Evolutionary conservation across 495 filamentous ascomycete genomes (phyloP), one percentile per base, ranked within the genome.

Genomic region (Aspergillus sclerotioniger): DNA sequence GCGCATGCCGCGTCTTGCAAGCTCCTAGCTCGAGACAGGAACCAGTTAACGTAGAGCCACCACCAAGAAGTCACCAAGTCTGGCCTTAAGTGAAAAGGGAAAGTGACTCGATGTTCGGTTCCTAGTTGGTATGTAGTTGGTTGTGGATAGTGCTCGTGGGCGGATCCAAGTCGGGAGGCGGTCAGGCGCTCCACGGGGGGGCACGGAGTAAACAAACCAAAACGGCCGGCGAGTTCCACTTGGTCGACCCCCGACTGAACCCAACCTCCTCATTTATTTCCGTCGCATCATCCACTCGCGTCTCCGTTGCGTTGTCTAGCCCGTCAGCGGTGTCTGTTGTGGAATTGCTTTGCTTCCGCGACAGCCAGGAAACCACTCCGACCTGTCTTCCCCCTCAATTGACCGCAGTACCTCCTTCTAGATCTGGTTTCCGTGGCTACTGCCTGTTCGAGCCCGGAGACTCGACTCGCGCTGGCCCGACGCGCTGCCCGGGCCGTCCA

Each of bases 161-260:
- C 32, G 51, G 45, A 45, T 43, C 39, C 29, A 61, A 25, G 5
- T 5, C 25, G 25, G 25, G 25, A 61, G 59, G 59, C 59, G 59
- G 59, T 56, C 49, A 39, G 58, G 37, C 46, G 48, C 46, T 61
- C 59, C 53, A 47, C 47, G 29, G 44, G 6, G 58, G 25, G 25
- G 2, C 5, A 21, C 44, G 64, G 17, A 72, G 41, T 44, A 76
- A 60, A 41, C 52, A 51, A 25, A 59, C 65, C 69, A 59, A 76
- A 39, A 60, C 70, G 44, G n/a, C 44, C 17, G 17, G 2, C n/a
- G 20, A 9, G 20, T 8, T 49, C 46, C 47, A 50, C 25, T 47
- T 6, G 9, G n/a, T 28, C 29, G 51, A 58, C 51, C 19, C 25
- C n/a, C 62, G n/a, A n/a, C n/a, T n/a, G n/a, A 53, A 53, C 54